Evolutionary conservation across 148 eudicot genomes (phyloP).

Genomic region (Cornus suecica): DNA sequence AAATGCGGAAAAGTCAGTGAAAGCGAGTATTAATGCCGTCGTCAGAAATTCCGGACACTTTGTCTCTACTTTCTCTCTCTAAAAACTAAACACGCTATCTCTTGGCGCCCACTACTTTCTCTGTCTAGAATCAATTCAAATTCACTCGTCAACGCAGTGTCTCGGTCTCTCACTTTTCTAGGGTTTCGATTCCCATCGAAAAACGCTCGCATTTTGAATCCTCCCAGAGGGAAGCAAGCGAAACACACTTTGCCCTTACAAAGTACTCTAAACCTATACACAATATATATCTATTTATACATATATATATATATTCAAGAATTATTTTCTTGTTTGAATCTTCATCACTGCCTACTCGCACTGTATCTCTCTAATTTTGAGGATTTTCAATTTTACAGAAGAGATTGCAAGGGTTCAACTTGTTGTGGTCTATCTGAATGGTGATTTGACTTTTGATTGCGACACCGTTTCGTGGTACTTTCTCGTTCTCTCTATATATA

Average conservation of each 20-base stretch:
- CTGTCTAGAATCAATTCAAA: not conserved
- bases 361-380: constrained; percentile 10
- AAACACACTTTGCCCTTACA: not conserved
- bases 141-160: not conserved
- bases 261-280: not conserved
- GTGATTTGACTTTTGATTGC: not conserved
- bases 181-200: not conserved
- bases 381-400: not conserved
- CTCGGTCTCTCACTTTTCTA: not conserved
- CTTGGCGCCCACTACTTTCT: not conserved
- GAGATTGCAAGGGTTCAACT: too few relatives aligned
- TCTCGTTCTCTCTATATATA: not conserved
- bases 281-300: too few relatives aligned
- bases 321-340: too few relatives aligned
- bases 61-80: not conserved
- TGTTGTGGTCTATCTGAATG: too few relatives aligned
- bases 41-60: not conserved
- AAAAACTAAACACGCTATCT: not conserved
- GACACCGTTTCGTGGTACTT: not conserved
- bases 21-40: too few relatives aligned
- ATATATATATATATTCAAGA: too few relatives aligned
- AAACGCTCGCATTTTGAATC: not conserved
- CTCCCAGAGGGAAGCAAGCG: not conserved
- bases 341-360: not conserved
- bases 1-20: too few relatives aligned